Conservation (phyloP, 495 filamentous ascomycete species). For the Acidiella bohemica region DNA sequence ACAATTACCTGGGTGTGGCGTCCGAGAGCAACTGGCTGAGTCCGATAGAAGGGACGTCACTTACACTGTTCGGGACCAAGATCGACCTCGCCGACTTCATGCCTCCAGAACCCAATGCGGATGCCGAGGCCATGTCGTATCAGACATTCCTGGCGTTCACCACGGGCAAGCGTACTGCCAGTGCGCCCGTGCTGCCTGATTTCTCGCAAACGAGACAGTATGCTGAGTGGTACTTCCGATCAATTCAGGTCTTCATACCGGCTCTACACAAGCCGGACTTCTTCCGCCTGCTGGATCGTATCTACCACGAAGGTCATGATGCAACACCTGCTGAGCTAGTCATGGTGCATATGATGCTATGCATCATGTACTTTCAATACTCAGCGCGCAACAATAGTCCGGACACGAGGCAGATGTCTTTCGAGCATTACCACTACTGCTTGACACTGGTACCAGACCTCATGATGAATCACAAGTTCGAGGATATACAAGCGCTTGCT, state of each 20-base stretch:
- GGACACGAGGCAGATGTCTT: constrained; percentile 45
- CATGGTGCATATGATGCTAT: constrained; percentile 65
- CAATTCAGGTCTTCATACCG: constrained; percentile 57
- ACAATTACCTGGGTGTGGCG: constrained; percentile 61
- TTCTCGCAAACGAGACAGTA: constrained; percentile 42
- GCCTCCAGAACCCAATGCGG: constrained; percentile 49
- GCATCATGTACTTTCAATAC: constrained; percentile 62
- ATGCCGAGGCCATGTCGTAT: constrained; percentile 50
- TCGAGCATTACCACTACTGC: constrained; percentile 63
- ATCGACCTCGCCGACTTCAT: constrained; percentile 64
- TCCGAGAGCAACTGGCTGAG: constrained; percentile 51
- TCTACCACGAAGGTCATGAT: constrained; percentile 16
- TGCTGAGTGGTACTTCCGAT: constrained; percentile 58
- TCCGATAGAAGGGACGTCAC: constrained; percentile 57
- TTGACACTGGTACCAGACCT: constrained; percentile 53
- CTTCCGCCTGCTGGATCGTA: constrained; percentile 40
- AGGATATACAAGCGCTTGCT: constrained; percentile 56
- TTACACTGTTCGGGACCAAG: constrained; percentile 61
- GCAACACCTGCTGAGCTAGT: constrained; percentile 51
- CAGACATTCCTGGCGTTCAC: constrained; percentile 48
- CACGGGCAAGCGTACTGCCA: constrained; percentile 16
- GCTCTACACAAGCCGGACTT: constrained; percentile 59
- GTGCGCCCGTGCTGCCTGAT: constrained; percentile 15
- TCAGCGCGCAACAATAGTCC: constrained; percentile 45
- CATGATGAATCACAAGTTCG: constrained; percentile 41